Base-by-base conservation (phyloP, 2,329 filamentous ascomycete genomes). In the Hymenotorrendiella dingleyae region DNA sequence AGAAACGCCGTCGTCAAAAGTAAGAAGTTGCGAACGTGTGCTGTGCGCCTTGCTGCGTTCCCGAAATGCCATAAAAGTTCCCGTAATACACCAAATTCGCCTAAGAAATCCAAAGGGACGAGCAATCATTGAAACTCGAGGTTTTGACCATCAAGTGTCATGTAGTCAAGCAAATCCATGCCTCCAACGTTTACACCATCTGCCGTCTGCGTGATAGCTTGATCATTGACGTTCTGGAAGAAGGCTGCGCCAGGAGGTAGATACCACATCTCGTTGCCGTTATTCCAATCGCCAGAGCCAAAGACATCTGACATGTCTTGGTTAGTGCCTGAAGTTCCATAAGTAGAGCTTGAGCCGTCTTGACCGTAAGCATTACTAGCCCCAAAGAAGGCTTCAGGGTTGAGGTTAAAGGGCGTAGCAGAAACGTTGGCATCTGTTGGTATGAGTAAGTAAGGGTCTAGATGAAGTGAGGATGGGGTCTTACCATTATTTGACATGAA, bases 171-270 rank as follows among this genome's bases (percentile, higher is more conserved):
- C 53, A 84, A 57, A 56, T 84, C 80, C 23, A 83, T 67, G 0
- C 80, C 80, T 8, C 78, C 79, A 2, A 84, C 75, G 52, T 82
- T 82, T 37, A 83, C 74, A 21, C 79, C 79, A 52, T 83, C 79
- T 7, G 79, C 76, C 3, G 78, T 82, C 75, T 82, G 82, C 32
- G 77, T 77, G 8, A 82, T 77, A 6, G 70, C 70, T 24, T 71
- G 70, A 48, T 78, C 77, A 56, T 78, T 82, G 54, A 81, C 70
- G 56, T 80, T 82, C 54, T 82, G 77, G 61, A 80, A 82, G 45
- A 83, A 78, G 4, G 77, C 78, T 2, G 78, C 69, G 0, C 79
- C 79, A 0, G 79, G 69, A 0, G 79, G 78, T 1, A 83, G 67
- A 55, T 82, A 83, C 79, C 79, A 83, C 74, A 83, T 78, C 54